Evolutionary conservation across 1,139 yeast species (phyloP), one percentile per base, ranked within the genome.

Genomic region (Zygosaccharomyces sapae): DNA sequence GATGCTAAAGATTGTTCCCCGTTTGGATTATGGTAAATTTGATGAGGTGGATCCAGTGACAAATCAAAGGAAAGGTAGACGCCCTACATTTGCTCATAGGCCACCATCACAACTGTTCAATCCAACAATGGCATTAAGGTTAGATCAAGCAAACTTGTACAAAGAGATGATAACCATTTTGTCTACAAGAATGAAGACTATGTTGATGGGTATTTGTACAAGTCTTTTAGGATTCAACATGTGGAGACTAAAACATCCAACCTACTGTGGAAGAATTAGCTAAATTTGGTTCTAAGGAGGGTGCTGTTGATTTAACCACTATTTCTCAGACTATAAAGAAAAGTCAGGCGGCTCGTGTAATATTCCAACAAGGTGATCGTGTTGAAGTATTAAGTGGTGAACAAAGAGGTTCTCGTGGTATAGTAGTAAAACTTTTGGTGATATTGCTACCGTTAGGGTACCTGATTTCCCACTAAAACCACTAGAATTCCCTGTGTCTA

Each of bases 371-470:
- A 3, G 97, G 96, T 55, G 98, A 92, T 65, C 80, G 86, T 61
- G 97, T 92, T 44, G 96, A 90, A 68, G 85, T 92, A 42, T 77
- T 86, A 50, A 80, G 83, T 56, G 98, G 98, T 63, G 98, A 92
- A 70, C 97, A 89, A 70, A 82, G 94, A 35, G 95, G 92, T 50
- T 80, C 95, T 49, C 76, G 79, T 42, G 98, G 97, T 69, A 75
- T 77, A 46, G 95, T 92, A 44, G 77, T 86, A 33, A 61, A 48
- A 80, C 89, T 2, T 58, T 70, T 0, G 61, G 66, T 13, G 72
- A 69, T 31, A 65, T 69, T 45, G 71, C 68, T 13, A 56, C 69
- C 10, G 64, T 70, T 2, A 76, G 71, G 75, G 72, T 73, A 67
- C 72, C 70, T 63, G 77, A 69, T 70, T 79, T 51, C 52, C 51